phyloP scores from a whole-genome alignment of 2,329 filamentous ascomycete genomes.

The Paracoccidioides brasiliensis region DNA sequence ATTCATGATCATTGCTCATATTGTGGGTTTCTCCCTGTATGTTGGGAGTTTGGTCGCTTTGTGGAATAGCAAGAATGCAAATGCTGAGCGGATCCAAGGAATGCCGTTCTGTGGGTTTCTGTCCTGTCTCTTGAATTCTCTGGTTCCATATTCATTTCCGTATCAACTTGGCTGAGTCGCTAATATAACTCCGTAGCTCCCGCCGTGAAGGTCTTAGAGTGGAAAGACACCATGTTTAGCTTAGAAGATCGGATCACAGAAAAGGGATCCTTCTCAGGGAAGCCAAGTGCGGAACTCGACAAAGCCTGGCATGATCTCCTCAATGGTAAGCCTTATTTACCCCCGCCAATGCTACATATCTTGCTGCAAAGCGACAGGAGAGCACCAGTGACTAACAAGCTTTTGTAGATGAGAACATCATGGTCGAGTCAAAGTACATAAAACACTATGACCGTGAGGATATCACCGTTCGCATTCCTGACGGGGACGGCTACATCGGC shows the following conservation, averaged over 20 bases:
- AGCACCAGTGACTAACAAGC: background rate
- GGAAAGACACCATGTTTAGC: background rate
- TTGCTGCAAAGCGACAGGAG: background rate
- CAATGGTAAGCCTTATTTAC: background rate
- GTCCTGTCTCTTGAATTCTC: background rate
- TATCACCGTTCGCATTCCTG: background rate
- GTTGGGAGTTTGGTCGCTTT: background rate
- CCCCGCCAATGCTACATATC: background rate
- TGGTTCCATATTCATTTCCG: background rate
- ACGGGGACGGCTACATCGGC: background rate
- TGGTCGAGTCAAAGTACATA: conserved; percentile 1
- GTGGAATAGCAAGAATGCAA: background rate
- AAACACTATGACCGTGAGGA: background rate
- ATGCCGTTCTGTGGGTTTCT: background rate
- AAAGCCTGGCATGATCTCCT: conserved; percentile 1
- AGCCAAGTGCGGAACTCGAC: background rate
- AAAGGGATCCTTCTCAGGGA: background rate
- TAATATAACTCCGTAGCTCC: background rate
- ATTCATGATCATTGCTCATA: background rate
- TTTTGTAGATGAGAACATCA: background rate
- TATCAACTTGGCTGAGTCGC: background rate
- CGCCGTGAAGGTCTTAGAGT: background rate
- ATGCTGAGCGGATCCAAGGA: background rate
- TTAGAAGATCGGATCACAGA: background rate
- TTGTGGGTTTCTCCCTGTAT: background rate